Conservation (phyloP, 2,329 filamentous ascomycete species). For the Phaeosphaeriaceae sp. region DNA sequence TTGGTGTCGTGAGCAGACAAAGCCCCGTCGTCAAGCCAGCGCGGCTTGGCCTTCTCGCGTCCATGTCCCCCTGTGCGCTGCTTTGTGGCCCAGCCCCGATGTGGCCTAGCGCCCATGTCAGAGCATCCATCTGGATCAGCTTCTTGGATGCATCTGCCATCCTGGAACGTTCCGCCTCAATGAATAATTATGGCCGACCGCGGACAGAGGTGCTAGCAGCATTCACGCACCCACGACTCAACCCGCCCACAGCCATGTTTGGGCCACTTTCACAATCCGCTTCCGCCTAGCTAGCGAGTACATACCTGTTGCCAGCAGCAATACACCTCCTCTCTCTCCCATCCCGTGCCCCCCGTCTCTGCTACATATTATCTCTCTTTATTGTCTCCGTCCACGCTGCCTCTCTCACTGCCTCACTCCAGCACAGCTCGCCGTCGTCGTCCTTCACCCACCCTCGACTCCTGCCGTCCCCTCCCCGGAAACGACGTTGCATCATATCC, state of each 20-base stretch:
- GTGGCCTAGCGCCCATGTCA: conserved; percentile 26
- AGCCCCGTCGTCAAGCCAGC: background rate
- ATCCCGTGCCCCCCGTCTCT: background rate
- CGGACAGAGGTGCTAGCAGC: background rate
- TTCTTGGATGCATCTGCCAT: conserved; percentile 37
- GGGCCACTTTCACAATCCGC: conserved; percentile 7
- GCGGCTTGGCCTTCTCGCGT: background rate
- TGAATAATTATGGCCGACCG: conserved; percentile 26
- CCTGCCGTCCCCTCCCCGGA: conserved; percentile 19
- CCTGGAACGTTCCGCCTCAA: conserved; percentile 50
- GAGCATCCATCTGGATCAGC: conserved; percentile 50
- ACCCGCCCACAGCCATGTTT: conserved; percentile 13
- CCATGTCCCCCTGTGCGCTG: conserved; percentile 5
- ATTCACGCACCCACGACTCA: background rate
- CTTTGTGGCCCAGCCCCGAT: conserved; percentile 12
- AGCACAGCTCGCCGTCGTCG: background rate
- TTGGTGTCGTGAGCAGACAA: background rate
- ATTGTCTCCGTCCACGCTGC: background rate
- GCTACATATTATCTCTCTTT: background rate
- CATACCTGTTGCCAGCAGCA: background rate
- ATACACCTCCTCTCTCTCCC: background rate
- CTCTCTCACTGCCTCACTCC: background rate
- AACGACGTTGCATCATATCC: conserved; percentile 33
- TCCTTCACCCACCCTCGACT: too few relatives aligned
- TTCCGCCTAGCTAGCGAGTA: background rate